Base-by-base conservation (phyloP, 2,329 filamentous ascomycete genomes). In the Xylaria polymorpha region DNA sequence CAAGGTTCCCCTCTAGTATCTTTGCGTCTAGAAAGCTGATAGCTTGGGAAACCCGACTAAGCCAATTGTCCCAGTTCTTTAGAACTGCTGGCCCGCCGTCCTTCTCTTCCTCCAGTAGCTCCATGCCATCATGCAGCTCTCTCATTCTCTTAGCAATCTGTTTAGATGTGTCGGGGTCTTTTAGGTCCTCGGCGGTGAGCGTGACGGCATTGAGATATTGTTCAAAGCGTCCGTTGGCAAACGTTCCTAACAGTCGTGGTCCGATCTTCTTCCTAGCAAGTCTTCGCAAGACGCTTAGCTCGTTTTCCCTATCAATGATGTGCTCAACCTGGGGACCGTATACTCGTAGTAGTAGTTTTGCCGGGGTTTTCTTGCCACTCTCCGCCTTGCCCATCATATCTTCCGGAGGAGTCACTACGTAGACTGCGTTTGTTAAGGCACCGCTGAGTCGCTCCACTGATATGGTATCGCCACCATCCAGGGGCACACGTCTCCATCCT, bases 141-240 rank as follows among this genome's bases (percentile, higher is more conserved):
- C 94, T 88, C 94, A 99, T 97, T 60, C 96, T 92, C 84, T 98
- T 98, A 14, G 96, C 95, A 77, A 99, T 99, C 78, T 97, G 93
- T 76, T 88, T 92, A 41, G 92, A 97, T 0, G 93, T 98, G 59
- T 94, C 92, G 0, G 93, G 88, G 39, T 93, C 88, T 44, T 93
- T 91, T 55, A 99, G 82, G 73, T 97, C 92, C 32, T 87, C 84
- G 0, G 91, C 86, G 0, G 91, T 95, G 50, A 99, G 86, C 0
- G 96, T 91, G 44, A 89, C 88, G 0, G 96, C 94, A 77, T 97
- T 89, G 78, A 98, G 92, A 78, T 91, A 98, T 79, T 99, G 92
- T 81, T 99, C 96, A 73, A 99, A 99, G 5, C 96, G 92, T 10
- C 96, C 96, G 77, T 99, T 99, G 63, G 87, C 88, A 79, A 99